Conservation (phyloP, 257 asterid genomes). For the Paulownia fortunei region DNA sequence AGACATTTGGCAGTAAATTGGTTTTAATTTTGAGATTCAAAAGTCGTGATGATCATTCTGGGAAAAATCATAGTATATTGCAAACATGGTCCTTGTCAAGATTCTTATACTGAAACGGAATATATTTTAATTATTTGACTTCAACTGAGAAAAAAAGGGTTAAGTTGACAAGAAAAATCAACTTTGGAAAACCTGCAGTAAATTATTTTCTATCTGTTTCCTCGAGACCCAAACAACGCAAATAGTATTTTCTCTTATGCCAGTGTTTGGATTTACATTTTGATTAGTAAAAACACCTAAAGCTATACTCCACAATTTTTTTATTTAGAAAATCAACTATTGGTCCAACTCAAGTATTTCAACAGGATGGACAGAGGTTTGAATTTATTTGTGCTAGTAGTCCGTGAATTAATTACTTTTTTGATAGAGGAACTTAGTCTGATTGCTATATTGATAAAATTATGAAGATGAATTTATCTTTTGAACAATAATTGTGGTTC, state of each 20-base stretch:
- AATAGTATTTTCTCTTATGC: neutral
- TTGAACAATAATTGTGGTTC: too few relatives aligned
- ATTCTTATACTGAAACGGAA: neutral
- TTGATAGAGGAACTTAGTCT: too few relatives aligned
- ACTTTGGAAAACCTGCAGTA: neutral
- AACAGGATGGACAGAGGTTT: too few relatives aligned
- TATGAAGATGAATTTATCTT: too few relatives aligned
- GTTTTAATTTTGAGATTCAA: neutral
- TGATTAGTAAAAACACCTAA: too few relatives aligned
- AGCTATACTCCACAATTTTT: too few relatives aligned
- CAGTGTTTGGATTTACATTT: too few relatives aligned
- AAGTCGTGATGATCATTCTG: neutral
- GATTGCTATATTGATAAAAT: too few relatives aligned
- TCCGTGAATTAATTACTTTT: too few relatives aligned
- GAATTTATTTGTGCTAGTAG: too few relatives aligned
- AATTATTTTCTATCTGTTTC: neutral
- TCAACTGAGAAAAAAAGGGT: neutral
- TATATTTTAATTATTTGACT: neutral
- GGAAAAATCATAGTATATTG: neutral
- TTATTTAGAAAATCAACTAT: too few relatives aligned
- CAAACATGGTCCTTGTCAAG: neutral
- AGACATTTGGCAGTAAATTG: constrained; percentile 31
- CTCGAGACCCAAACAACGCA: neutral
- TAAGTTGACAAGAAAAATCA: neutral
- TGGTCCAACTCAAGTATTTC: too few relatives aligned